phyloP scores from a whole-genome alignment of 208 protist genomes.

The Crithidia mellificae region DNA sequence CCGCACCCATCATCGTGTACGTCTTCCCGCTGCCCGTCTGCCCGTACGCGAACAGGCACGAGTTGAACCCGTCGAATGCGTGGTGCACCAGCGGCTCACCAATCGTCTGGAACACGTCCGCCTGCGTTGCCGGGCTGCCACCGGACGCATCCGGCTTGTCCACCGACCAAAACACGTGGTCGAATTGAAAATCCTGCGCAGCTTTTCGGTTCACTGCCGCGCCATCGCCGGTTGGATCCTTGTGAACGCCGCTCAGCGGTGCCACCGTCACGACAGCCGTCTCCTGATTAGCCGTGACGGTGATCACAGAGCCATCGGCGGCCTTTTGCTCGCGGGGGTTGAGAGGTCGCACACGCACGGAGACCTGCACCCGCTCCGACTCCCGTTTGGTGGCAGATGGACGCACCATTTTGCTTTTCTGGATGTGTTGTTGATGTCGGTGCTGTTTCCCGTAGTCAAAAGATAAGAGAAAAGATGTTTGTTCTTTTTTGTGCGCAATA shows the following conservation, averaged over 20 bases:
- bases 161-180: constrained; percentile 69
- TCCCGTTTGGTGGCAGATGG: constrained; percentile 14
- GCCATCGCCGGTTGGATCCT: not conserved
- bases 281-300: constrained; percentile 15
- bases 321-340: constrained; percentile 42
- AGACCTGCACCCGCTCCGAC: constrained; percentile 45
- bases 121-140: constrained; percentile 41
- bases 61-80: constrained; percentile 71
- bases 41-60: constrained; percentile 92
- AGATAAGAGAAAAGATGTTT: too few relatives aligned
- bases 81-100: constrained; percentile 54
- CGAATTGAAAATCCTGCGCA: constrained; percentile 57
- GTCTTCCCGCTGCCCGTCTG: constrained; percentile 93
- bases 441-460: too few relatives aligned
- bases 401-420: not conserved
- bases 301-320: constrained; percentile 12
- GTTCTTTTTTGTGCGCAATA: too few relatives aligned
- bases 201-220: not conserved
- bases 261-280: constrained; percentile 31
- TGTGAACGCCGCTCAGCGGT: not conserved
- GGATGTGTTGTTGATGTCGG: too few relatives aligned
- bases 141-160: constrained; percentile 37
- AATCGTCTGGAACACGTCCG: constrained; percentile 60
- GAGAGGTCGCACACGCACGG: constrained; percentile 68
- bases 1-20: constrained; percentile 91